Evolutionary conservation across 2,329 filamentous ascomycete species (phyloP).

Genomic region (Colletotrichum sp.): DNA sequence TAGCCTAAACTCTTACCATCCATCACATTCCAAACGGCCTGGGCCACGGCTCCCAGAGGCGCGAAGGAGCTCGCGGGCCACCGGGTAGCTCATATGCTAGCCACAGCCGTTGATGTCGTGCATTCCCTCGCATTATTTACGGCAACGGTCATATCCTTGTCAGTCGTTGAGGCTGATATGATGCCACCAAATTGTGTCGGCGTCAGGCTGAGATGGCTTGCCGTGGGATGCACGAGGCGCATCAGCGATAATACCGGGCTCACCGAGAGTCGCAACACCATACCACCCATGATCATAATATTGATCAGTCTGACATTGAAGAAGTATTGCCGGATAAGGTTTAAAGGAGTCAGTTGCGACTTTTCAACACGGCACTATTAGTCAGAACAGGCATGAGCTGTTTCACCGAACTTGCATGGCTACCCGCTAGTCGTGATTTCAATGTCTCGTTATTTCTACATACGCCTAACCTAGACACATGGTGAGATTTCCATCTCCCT

Average conservation of each 20-base stretch:
- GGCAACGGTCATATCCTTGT: neutral
- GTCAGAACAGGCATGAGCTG: neutral
- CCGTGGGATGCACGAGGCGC: neutral
- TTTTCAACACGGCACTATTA: neutral
- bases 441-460: constrained; percentile 3
- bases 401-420: accelerated
- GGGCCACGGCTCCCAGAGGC: neutral
- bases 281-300: accelerated
- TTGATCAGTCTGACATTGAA: neutral
- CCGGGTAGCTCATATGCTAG: neutral
- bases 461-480: neutral
- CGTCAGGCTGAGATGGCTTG: neutral
- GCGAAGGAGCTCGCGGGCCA: neutral
- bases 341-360: neutral
- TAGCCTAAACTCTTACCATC: neutral
- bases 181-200: neutral
- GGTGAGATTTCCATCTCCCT: neutral
- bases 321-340: neutral
- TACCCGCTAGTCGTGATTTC: neutral
- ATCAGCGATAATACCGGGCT: neutral
- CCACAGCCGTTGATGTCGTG: neutral
- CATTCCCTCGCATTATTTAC: neutral
- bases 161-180: neutral
- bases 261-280: neutral
- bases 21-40: neutral